phyloP scores from a whole-genome alignment of 768 basidiomycete genomes.

The Mycena rosella region DNA sequence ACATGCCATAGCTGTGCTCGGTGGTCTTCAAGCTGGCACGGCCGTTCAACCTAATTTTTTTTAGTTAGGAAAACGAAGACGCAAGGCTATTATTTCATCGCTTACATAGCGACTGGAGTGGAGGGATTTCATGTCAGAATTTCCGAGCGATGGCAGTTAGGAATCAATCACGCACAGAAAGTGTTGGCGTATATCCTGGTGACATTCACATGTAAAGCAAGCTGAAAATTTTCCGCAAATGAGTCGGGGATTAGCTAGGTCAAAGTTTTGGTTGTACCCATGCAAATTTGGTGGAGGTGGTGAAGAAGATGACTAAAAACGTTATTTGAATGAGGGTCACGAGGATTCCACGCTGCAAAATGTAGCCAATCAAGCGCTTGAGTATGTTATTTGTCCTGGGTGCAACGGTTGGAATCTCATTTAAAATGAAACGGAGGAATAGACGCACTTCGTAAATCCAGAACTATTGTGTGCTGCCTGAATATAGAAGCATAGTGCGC shows the following conservation, averaged over 20 bases:
- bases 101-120: slow-evolving; percentile 1
- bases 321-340: slow-evolving; percentile 36
- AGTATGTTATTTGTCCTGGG: slow-evolving; percentile 31
- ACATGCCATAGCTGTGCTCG: neutral
- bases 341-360: slow-evolving; percentile 33
- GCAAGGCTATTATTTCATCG: neutral
- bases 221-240: slow-evolving; percentile 5
- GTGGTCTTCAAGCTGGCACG: neutral
- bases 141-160: neutral
- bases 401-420: neutral
- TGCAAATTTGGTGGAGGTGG: slow-evolving; percentile 25
- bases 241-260: neutral
- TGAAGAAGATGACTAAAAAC: slow-evolving; percentile 35
- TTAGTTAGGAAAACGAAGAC: neutral
- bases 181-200: slow-evolving; percentile 28
- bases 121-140: neutral
- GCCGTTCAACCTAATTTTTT: neutral
- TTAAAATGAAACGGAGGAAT: neutral
- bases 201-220: slow-evolving; percentile 27
- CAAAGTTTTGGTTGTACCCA: slow-evolving; percentile 22
- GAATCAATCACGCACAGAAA: slow-evolving; percentile 7
- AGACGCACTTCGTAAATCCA: slow-evolving; percentile 13
- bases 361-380: slow-evolving; percentile 27
- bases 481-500: slow-evolving; percentile 15
- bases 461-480: neutral